Base-by-base conservation (phyloP, 495 filamentous ascomycete species). In the Penicillium maclennaniae region DNA sequence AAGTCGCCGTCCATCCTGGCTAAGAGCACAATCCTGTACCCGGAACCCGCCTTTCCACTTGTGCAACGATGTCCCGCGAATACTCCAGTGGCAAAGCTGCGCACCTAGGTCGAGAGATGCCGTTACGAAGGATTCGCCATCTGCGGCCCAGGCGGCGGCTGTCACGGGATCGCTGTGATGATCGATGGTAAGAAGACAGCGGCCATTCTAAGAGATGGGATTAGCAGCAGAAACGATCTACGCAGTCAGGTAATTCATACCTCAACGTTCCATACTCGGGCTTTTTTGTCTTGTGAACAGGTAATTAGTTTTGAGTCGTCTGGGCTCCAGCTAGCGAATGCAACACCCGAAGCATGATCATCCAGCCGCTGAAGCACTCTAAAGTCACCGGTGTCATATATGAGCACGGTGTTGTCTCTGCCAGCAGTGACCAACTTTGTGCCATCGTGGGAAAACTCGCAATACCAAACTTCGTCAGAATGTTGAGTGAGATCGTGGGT, bases 391-490 rank as follows among this genome's bases (percentile, higher is more conserved):
- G 90, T 88, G 46, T 95, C 86, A 69, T 92, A 97, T 47, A 99
- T 89, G 51, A 89, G 78, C 39, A 93, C 84, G 9, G 74, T 79
- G 9, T 75, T 79, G 58, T 91, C 90, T 56, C 79, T 78, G 49
- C 92, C 87, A 51, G 88, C 87, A 55, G 89, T 90, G 8, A 91
- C 93, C 49, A 99, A 69, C 45, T 83, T 86, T 44, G 79, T 83
- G 26, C 93, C 93, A 60, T 97, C 89, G 55, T 95, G 84, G 6
- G 93, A 97, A 65, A 96, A 99, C 52, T 83, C 76, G 20, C 96
- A 79, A 57, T 86, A 86, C 89, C 91, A 99, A 12, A 97, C 87
- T 69, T 99, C 91, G 54, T 91, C 88, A 1, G 72, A 73, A 62
- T 93, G 91, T 49, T 89, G 72, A 26, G 76, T 76, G n/a, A 97